Evolutionary conservation across 1,139 yeast genomes (phyloP).

Genomic region (Debaryomyces robertsiae): DNA sequence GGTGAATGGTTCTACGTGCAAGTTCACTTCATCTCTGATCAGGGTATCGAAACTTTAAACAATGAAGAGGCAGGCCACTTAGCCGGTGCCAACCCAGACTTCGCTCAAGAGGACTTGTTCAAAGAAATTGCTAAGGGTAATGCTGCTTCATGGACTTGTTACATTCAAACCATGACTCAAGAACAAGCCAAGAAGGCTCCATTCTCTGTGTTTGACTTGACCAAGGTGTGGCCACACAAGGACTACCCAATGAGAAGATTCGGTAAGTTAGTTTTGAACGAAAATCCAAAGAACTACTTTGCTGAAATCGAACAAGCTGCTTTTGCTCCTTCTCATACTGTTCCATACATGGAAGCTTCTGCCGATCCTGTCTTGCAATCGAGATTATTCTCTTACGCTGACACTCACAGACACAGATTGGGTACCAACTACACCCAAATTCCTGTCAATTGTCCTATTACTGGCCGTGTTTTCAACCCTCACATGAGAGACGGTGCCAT

Average conservation of each 20-base stretch:
- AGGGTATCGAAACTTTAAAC: slow-evolving; percentile 57
- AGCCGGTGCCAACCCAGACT: slow-evolving; percentile 67
- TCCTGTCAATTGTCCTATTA: slow-evolving; percentile 69
- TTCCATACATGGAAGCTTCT: slow-evolving; percentile 81
- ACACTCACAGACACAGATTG: slow-evolving; percentile 69
- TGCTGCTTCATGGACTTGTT: slow-evolving; percentile 63
- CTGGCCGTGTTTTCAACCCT: slow-evolving; percentile 55
- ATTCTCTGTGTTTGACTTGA: slow-evolving; percentile 69
- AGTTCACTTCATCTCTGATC: slow-evolving; percentile 62
- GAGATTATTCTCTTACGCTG: slow-evolving; percentile 82
- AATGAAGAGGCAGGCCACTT: slow-evolving; percentile 59
- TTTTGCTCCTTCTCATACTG: slow-evolving; percentile 80
- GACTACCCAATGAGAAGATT: slow-evolving; percentile 76
- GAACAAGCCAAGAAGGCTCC: slow-evolving; percentile 61
- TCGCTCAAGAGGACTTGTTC: slow-evolving; percentile 64
- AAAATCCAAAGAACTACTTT: slow-evolving; percentile 75
- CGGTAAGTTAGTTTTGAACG: slow-evolving; percentile 69
- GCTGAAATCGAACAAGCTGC: slow-evolving; percentile 85
- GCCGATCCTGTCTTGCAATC: slow-evolving; percentile 89
- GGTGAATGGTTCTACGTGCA: slow-evolving; percentile 71
- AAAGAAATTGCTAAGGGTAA: slow-evolving; percentile 62
- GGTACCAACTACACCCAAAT: slow-evolving; percentile 73
- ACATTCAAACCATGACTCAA: slow-evolving; percentile 68
- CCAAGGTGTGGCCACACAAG: slow-evolving; percentile 80
- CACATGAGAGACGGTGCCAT: slow-evolving; percentile 86